Evolutionary conservation across 768 basidiomycete genomes (phyloP), one percentile per base, ranked within the genome.

Genomic region (Rhizopogon roseolus): DNA sequence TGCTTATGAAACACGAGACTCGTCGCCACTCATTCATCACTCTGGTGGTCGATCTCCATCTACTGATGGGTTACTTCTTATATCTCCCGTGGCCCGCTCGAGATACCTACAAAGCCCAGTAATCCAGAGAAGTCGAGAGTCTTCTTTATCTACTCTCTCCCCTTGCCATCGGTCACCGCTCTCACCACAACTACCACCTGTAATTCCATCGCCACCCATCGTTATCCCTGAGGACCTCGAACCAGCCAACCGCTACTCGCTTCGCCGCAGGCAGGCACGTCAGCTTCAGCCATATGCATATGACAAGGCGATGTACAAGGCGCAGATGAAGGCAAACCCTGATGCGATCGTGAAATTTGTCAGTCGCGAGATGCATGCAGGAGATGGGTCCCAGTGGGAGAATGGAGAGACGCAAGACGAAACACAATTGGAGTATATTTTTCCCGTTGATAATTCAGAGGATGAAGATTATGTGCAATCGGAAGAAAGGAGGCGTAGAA

Each of bases 271-370:
- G 19, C 70, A 76, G 32, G 65, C 75, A 37, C 71, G 76, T 17
- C 88, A 90, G 61, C 55, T 82, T 14, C 75, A 79, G 11, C 88
- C 88, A 1, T 90, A 84, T 59, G 74, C 72, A 10, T 75, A 76
- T 34, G 87, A 90, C 54, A 71, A 78, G 49, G 40, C 70, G 10
- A 39, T 67, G 37, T 90, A 90, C 63, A 76, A 80, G 52, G 65
- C 66, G 13, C 73, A 76, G 49, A 66, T 90, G 57, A 73, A 72
- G 29, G 58, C 63, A 1, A 78, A 76, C 56, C 88, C 86, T 3
- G 89, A 90, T 19, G 88, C 88, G 1, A 81, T 90, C 41, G 75
- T 90, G 42, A 82, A 79, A 52, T 53, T 75, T 25, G 67, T 62
- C 44, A 75, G 73, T 29, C 62, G n/a, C 45, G 17, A 51, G 54